Conservation (phyloP, 1,284 basidiomycete species). For the Ustilago esculenta region DNA sequence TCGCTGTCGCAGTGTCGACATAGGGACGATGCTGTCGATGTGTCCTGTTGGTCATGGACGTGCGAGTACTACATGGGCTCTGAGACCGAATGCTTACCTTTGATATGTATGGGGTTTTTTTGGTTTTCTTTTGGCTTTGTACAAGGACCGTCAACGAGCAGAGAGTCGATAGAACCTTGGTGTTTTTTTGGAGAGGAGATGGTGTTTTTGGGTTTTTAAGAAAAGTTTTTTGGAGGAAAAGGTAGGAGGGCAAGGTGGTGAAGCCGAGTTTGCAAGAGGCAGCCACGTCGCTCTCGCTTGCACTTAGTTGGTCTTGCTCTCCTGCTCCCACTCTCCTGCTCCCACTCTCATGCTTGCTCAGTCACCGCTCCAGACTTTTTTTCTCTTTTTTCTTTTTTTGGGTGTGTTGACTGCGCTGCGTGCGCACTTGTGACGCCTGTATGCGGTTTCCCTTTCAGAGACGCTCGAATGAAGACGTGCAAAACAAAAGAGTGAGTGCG, state of each 20-base stretch:
- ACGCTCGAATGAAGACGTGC: neutral
- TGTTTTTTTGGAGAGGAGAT: constrained; percentile 30
- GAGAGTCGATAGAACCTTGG: constrained; percentile 37
- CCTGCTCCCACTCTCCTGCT: too few species aligned
- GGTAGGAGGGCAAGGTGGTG: constrained; percentile 31
- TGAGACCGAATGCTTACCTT: constrained; percentile 20
- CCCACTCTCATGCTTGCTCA: neutral
- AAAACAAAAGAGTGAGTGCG: neutral
- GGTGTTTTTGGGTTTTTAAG: constrained; percentile 48
- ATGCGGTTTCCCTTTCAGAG: neutral
- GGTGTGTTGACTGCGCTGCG: constrained; percentile 7
- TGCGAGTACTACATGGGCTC: neutral
- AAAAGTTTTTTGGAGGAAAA: constrained; percentile 40
- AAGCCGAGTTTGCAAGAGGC: constrained; percentile 3
- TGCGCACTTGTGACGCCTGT: too few species aligned
- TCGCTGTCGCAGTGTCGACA: neutral
- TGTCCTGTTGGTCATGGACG: neutral
- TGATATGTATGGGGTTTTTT: constrained; percentile 33
- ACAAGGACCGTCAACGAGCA: constrained; percentile 31
- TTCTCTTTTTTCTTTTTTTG: neutral
- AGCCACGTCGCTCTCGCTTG: constrained; percentile 6
- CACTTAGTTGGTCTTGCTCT: neutral
- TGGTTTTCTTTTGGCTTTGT: constrained; percentile 35
- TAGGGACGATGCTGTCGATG: neutral
- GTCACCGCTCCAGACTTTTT: constrained; percentile 1